A percentile compares a stretch with the other conserved stretches of the same genome.
Conservation (phyloP, 2,329 filamentous ascomycete genomes). For the Botrytis byssoidea region DNA sequence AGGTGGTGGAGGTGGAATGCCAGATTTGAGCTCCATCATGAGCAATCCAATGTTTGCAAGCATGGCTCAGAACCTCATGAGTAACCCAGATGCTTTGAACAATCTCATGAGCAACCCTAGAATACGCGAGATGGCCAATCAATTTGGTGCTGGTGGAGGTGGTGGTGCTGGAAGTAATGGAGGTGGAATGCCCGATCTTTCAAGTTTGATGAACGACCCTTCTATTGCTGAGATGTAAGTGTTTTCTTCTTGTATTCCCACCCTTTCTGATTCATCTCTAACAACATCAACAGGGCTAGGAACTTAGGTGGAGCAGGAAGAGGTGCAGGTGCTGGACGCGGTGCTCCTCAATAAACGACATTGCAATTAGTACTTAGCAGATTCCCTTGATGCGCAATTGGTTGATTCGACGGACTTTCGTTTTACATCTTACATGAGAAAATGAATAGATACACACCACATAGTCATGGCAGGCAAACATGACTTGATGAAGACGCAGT, state of each 20-base stretch:
- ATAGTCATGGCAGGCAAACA: background rate
- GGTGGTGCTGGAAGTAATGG: constrained; percentile 46
- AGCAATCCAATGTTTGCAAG: constrained; percentile 96
- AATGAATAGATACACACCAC: background rate
- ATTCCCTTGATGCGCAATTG: constrained; percentile 4
- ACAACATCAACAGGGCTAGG: constrained; percentile 14
- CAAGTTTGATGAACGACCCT: constrained; percentile 85
- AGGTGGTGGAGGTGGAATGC: constrained; percentile 73
- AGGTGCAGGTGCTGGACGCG: constrained; percentile 19
- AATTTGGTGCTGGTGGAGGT: constrained; percentile 63
- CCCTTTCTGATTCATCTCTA: background rate
- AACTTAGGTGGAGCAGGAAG: constrained; percentile 18
- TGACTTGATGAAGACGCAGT: background rate
- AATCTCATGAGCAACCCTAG: constrained; percentile 94
- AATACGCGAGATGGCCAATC: constrained; percentile 81
- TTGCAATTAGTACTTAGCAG: background rate
- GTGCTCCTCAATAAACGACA: constrained; percentile 10
- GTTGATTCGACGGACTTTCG: background rate
- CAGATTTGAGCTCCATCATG: constrained; percentile 84
- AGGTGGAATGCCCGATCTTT: constrained; percentile 86
- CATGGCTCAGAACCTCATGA: constrained; percentile 98
- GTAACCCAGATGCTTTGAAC: constrained; percentile 87
- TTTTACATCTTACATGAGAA: background rate
- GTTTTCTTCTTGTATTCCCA: too few species aligned
- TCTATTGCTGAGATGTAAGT: constrained; percentile 88